These are phyloP conservation scores for Trichoderma sp. DNA, from an alignment of 2,329 filamentous ascomycete species.

Conservation along the genomic window DNA sequence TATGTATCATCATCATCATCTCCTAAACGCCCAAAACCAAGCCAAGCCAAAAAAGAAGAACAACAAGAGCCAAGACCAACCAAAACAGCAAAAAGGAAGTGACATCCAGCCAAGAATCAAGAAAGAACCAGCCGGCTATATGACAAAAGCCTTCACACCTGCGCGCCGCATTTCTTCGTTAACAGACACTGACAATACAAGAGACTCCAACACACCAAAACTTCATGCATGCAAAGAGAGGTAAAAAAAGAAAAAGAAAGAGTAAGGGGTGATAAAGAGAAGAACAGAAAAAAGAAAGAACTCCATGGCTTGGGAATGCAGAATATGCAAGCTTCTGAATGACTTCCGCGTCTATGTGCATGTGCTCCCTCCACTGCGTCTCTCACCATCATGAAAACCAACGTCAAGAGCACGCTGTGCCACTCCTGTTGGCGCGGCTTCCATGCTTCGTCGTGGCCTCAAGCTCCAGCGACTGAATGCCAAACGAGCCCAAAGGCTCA, in stretches of 20 bases:
- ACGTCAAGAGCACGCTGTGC: background rate
- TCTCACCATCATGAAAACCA: background rate
- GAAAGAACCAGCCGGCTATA: constrained; percentile 6
- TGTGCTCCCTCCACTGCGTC: background rate
- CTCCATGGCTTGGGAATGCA: background rate
- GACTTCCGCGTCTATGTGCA: background rate
- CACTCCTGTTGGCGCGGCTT: background rate
- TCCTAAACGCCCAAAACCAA: constrained; percentile 15
- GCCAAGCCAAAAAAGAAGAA: background rate
- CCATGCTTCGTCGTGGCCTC: background rate
- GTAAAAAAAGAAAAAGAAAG: constrained; percentile 13
- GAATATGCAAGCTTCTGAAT: constrained; percentile 11
- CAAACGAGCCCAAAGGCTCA: background rate
- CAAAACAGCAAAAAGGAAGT: background rate
- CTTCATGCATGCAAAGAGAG: constrained; percentile 8
- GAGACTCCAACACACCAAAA: constrained; percentile 21
- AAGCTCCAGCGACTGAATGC: background rate
- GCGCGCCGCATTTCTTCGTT: constrained; percentile 24
- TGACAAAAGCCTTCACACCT: background rate
- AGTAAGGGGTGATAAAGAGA: constrained; percentile 15
- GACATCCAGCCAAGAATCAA: background rate
- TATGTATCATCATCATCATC: background rate
- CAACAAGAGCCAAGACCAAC: background rate
- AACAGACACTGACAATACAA: constrained; percentile 19
- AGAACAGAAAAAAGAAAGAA: background rate